Percentiles rank a stretch among this genome's conserved stretches.
phyloP scores from a whole-genome alignment of 179 eudicot genomes.

The Beta corolliflora region DNA sequence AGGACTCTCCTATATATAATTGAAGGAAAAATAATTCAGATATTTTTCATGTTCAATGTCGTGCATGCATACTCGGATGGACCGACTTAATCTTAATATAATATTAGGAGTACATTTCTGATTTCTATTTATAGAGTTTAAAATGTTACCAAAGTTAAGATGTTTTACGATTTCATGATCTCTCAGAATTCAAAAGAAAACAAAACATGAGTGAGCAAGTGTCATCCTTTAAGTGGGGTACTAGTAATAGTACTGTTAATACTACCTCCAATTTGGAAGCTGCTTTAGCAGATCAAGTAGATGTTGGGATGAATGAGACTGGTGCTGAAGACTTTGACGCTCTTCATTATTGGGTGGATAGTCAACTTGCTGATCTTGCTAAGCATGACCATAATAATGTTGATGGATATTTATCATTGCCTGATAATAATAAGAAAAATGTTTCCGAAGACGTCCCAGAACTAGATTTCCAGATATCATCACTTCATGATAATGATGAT shows the following conservation, averaged over 20 bases:
- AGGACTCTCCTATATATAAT: too few species aligned
- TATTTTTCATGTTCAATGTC: too few species aligned
- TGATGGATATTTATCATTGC: neutral
- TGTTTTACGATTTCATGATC: neutral
- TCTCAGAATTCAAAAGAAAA: too few species aligned
- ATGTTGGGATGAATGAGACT: neutral
- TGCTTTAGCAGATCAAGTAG: too few species aligned
- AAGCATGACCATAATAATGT: neutral
- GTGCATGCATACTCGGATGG: too few species aligned
- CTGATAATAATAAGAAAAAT: neutral
- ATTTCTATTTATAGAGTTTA: too few species aligned
- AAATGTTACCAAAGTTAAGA: too few species aligned
- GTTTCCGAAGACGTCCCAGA: neutral
- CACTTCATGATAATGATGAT: neutral
- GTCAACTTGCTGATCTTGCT: neutral
- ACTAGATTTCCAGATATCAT: neutral
- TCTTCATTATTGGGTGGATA: neutral
- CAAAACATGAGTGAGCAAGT: neutral
- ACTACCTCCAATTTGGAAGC: too few species aligned
- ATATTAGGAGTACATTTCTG: too few species aligned
- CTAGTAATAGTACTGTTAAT: neutral
- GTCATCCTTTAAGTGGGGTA: neutral
- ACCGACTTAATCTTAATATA: too few species aligned
- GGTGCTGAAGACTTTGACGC: neutral
- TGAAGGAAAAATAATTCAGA: too few species aligned